Conservation (phyloP, 2,329 filamentous ascomycete species). For the Chrysosporium queenslandicum region DNA sequence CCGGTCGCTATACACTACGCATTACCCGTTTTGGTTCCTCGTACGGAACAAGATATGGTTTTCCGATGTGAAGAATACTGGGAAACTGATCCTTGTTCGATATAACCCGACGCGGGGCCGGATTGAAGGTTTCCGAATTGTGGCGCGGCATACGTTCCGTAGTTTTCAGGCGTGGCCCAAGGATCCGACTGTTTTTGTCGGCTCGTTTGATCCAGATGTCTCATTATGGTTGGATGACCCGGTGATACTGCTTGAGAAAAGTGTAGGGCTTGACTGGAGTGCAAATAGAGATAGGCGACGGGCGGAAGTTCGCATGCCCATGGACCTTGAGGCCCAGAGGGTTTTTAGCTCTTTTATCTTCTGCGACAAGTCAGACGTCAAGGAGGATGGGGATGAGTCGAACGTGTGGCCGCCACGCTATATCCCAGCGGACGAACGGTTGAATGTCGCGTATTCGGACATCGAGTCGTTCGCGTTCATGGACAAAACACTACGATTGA, state of each 20-base stretch:
- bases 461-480: constrained; percentile 29
- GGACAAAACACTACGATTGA: constrained; percentile 43
- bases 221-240: constrained; percentile 66
- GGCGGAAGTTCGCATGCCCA: constrained; percentile 45
- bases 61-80: constrained; percentile 60
- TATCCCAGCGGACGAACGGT: constrained; percentile 55
- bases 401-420: constrained; percentile 61
- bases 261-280: constrained; percentile 11
- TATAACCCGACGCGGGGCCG: constrained; percentile 63
- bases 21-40: constrained; percentile 78
- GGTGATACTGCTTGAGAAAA: constrained; percentile 48
- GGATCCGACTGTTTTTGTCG: constrained; percentile 57
- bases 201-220: constrained; percentile 60
- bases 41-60: constrained; percentile 77
- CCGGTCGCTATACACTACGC: constrained; percentile 60
- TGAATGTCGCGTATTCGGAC: constrained; percentile 40
- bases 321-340: constrained; percentile 43
- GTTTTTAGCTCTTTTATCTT: constrained; percentile 61
- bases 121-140: constrained; percentile 70
- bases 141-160: constrained; percentile 52
- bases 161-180: constrained; percentile 54
- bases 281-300: constrained; percentile 21
- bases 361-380: constrained; percentile 37
- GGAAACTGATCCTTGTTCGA: constrained; percentile 64
- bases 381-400: constrained; percentile 2